Percentiles rank a stretch among this genome's conserved stretches.
Conservation (phyloP, 2,329 filamentous ascomycete species). For the Mariannaea sp. region DNA sequence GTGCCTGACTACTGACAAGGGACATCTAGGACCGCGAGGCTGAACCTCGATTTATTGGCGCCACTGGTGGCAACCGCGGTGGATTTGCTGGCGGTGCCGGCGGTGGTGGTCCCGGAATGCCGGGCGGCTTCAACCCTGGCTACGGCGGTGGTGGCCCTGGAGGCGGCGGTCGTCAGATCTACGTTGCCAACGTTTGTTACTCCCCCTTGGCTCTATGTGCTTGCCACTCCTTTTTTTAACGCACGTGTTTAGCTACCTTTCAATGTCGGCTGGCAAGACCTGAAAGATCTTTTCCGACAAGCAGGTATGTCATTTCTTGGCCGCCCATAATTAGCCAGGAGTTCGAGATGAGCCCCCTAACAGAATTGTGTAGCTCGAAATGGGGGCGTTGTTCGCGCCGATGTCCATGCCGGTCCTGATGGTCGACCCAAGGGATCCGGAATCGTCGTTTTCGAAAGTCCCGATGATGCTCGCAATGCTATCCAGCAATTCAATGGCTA, state of each 20-base stretch:
- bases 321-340: neutral
- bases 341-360: slow-evolving; percentile 15
- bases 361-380: slow-evolving; percentile 51
- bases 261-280: slow-evolving; percentile 97
- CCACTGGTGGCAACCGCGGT: slow-evolving; percentile 65
- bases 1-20: neutral
- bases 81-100: slow-evolving; percentile 59
- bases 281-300: slow-evolving; percentile 98
- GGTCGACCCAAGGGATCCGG: slow-evolving; percentile 95
- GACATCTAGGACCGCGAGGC: slow-evolving; percentile 84
- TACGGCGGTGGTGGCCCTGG: slow-evolving; percentile 54
- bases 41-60: slow-evolving; percentile 91
- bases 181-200: slow-evolving; percentile 93
- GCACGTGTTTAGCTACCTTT: slow-evolving; percentile 76
- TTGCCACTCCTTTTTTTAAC: slow-evolving; percentile 27
- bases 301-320: slow-evolving; percentile 72
- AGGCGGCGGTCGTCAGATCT: slow-evolving; percentile 80
- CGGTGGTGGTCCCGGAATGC: slow-evolving; percentile 34
- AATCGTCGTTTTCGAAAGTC: slow-evolving; percentile 93
- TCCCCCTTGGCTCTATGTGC: slow-evolving; percentile 17
- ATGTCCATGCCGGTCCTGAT: slow-evolving; percentile 90
- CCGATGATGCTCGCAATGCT: slow-evolving; percentile 92
- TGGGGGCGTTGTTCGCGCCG: slow-evolving; percentile 87
- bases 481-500: slow-evolving; percentile 99
- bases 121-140: slow-evolving; percentile 62